Conservation (phyloP, 257 asterid genomes). For the Verbascum thapsus region DNA sequence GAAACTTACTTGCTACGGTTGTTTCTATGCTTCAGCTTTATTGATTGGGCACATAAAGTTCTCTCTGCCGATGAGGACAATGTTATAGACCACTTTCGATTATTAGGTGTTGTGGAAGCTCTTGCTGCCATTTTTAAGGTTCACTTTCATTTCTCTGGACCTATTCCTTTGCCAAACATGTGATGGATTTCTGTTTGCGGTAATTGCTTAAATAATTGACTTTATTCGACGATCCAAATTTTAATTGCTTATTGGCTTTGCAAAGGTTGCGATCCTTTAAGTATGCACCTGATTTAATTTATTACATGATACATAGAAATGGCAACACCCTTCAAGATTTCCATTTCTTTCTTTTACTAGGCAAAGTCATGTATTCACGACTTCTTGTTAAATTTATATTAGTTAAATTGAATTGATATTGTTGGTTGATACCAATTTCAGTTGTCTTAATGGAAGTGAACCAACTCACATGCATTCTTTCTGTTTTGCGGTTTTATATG, state of each 20-base stretch:
- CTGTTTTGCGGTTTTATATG: background rate
- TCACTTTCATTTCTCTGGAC: constrained; percentile 24
- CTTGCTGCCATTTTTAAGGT: constrained; percentile 89
- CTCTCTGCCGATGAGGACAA: constrained; percentile 60
- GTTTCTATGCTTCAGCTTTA: constrained; percentile 67
- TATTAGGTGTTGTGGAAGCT: constrained; percentile 85
- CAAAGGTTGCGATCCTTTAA: background rate
- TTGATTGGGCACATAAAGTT: constrained; percentile 73
- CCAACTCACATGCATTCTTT: background rate
- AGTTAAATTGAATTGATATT: too few relatives aligned
- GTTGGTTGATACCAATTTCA: too few relatives aligned
- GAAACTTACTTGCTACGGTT: constrained; percentile 27
- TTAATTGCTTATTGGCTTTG: background rate
- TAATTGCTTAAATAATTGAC: background rate
- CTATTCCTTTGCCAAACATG: constrained; percentile 11
- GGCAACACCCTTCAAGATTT: too few relatives aligned
- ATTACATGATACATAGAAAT: too few relatives aligned
- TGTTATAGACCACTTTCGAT: constrained; percentile 65
- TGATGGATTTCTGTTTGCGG: constrained; percentile 10
- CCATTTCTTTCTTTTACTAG: too few relatives aligned
- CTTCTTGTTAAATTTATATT: too few relatives aligned
- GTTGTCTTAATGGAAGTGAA: background rate
- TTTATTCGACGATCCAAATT: constrained; percentile 1
- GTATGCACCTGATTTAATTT: background rate
- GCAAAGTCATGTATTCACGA: too few relatives aligned